Conservation (phyloP, 352 stramenopile genomes). For the Pythium coloratum region DNA sequence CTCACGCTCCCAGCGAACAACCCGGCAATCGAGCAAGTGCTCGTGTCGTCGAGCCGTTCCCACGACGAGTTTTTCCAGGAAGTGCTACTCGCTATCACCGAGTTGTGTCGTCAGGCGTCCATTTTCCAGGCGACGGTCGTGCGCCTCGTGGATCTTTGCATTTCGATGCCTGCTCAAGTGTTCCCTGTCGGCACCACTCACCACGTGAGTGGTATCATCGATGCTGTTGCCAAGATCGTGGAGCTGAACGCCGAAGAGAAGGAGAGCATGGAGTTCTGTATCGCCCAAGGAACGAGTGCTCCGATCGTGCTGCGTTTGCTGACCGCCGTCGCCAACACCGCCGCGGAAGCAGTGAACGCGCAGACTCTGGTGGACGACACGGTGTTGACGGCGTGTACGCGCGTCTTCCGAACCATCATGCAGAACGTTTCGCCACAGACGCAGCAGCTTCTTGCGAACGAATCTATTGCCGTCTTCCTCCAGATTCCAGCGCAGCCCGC, state of each 20-base stretch:
- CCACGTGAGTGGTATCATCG: constrained; percentile 53
- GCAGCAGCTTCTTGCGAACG: constrained; percentile 63
- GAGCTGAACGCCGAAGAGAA: constrained; percentile 71
- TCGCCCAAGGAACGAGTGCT: constrained; percentile 24
- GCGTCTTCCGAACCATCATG: constrained; percentile 75
- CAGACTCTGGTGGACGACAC: constrained; percentile 35
- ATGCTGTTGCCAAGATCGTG: constrained; percentile 80
- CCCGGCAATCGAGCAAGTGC: constrained; percentile 34
- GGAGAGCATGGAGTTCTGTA: constrained; percentile 83
- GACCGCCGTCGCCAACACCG: constrained; percentile 57
- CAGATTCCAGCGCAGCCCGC: constrained; percentile 37
- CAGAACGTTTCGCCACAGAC: constrained; percentile 64
- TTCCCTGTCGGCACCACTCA: constrained; percentile 27
- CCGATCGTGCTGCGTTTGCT: constrained; percentile 72
- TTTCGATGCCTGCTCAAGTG: constrained; percentile 27
- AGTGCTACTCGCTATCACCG: constrained; percentile 64
- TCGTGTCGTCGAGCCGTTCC: constrained; percentile 50
- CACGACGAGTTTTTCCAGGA: constrained; percentile 74
- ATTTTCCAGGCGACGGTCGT: constrained; percentile 85
- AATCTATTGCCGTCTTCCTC: constrained; percentile 62
- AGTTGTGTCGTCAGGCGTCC: constrained; percentile 66
- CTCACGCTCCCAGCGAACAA: constrained; percentile 34
- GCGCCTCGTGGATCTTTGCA: constrained; percentile 63
- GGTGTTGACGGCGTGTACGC: constrained; percentile 51
- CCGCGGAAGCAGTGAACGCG: constrained; percentile 36